A percentile compares a stretch with the other conserved stretches of the same genome.
Conservation (phyloP, 345 rosid species). For the Leavenworthia alabamica region DNA sequence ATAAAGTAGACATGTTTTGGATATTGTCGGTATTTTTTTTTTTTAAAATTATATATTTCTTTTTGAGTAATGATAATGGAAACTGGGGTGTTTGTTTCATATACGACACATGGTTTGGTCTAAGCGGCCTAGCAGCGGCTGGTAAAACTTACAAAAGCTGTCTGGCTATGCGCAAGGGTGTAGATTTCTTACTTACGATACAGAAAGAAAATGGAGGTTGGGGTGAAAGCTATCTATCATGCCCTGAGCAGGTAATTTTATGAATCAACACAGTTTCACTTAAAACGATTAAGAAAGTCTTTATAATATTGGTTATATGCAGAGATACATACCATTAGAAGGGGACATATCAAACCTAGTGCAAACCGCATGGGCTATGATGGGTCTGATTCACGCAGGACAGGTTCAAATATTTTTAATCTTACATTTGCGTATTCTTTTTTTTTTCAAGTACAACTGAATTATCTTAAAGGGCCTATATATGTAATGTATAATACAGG, state of each 20-base stretch:
- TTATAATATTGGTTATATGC: no score
- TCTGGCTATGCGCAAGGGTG: slow-evolving; percentile 13
- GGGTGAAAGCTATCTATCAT: slow-evolving; percentile 26
- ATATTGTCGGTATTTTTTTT: no score
- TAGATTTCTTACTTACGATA: background rate
- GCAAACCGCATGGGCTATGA: slow-evolving; percentile 48
- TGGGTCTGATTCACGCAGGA: slow-evolving; percentile 35
- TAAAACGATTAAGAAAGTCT: no score
- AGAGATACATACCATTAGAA: slow-evolving; percentile 26
- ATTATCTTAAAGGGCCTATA: no score
- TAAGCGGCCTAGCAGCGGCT: slow-evolving; percentile 10
- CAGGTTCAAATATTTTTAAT: slow-evolving; percentile 44
- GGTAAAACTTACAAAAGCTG: slow-evolving; percentile 19
- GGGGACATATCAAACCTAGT: slow-evolving; percentile 43
- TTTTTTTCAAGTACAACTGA: no score
- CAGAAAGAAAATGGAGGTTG: slow-evolving; percentile 27
- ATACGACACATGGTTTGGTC: slow-evolving; percentile 26
- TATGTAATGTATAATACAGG: no score
- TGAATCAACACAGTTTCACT: no score
- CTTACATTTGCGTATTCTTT: no score
- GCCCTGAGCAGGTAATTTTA: no score
- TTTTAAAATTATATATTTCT: background rate
- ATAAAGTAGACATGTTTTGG: background rate
- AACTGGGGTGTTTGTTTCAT: slow-evolving; percentile 27
- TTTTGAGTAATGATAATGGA: slow-evolving; percentile 19